Evolutionary conservation across 176 grass and related monocot genomes (phyloP), one percentile per base, ranked within the genome.

Genomic region (Ensete glaucum): DNA sequence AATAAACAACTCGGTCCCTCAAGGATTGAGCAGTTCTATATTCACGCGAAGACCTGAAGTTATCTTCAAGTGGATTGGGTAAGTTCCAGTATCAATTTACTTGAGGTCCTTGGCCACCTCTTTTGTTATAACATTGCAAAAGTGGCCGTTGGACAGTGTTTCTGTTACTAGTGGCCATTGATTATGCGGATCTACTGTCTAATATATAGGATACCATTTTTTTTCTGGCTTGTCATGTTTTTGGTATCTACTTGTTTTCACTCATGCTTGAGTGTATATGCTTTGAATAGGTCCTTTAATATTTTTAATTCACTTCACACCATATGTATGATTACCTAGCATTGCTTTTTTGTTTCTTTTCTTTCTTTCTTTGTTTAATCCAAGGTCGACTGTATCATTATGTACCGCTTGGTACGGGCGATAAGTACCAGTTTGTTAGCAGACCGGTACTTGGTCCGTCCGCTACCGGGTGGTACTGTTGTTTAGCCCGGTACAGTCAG

Each of bases 61-160:
- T 56, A 94, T 99, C 81, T 99, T 99, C 77, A 99, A 94, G 84
- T 94, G 95, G 95, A 84, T 99, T 9, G 95, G 95, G 95, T 99
- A 94, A 82, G 90, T 75, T 78, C 71, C 51, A 14, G 11, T 62
- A 11, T 73, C 3, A 73, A 64, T 1, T 63, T 64, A 56, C 52
- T 69, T 8, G 67, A 50, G 20, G 67, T 1, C 5, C 17, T 68
- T 17, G 13, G 15, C 25, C 9, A 48, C 25, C 65, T 68, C 65
- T 48, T 34, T 11, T 15, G 43, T 23, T 3, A 13, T 65, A 11
- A 11, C 8, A 11, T 10, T 25, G 22, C 25, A 24, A 25, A 49
- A 17, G 19, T 69, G 17, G 43, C 15, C 9, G 8, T 49, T 69
- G 34, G 3, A 69, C 27, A 50, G 19, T 43, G 17, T 69, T 0